A percentile compares a stretch with the other conserved stretches of the same genome.
Evolutionary conservation across 2,329 filamentous ascomycete genomes (phyloP).

Genomic region (Coniochaeta hoffmannii): DNA sequence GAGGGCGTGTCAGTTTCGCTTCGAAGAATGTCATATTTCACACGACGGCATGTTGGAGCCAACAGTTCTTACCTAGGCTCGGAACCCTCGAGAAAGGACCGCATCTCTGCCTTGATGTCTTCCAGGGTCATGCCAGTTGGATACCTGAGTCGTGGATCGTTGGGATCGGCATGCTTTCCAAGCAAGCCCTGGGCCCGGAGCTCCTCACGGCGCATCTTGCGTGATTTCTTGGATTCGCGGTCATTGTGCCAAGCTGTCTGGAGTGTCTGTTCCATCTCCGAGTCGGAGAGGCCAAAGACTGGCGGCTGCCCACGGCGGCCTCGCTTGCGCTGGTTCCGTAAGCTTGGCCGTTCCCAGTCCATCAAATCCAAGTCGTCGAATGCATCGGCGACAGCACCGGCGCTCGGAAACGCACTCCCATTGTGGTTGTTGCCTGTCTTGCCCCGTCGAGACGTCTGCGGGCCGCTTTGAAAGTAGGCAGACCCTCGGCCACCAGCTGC

Average conservation of each 20-base stretch:
- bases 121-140: constrained; percentile 61
- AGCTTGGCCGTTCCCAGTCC: constrained; percentile 67
- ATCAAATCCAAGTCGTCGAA: constrained; percentile 75
- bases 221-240: constrained; percentile 61
- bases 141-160: constrained; percentile 65
- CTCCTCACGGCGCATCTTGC: constrained; percentile 63
- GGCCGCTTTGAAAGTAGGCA: constrained; percentile 25
- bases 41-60: not conserved
- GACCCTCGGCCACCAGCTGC: constrained; percentile 18
- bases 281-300: constrained; percentile 53
- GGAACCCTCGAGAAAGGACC: constrained; percentile 57
- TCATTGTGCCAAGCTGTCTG: constrained; percentile 58
- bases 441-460: constrained; percentile 16
- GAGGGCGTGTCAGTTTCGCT: constrained; percentile 2
- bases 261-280: constrained; percentile 56
- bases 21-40: not conserved
- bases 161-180: constrained; percentile 46
- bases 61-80: constrained; percentile 49
- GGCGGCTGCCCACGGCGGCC: constrained; percentile 43
- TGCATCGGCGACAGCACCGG: constrained; percentile 34
- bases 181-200: constrained; percentile 60
- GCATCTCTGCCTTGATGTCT: constrained; percentile 66
- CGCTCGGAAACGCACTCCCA: constrained; percentile 24
- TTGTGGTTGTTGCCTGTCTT: not conserved
- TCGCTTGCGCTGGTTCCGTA: constrained; percentile 54